A percentile compares a stretch with the other conserved stretches of the same genome.
Evolutionary conservation across 257 asterid species (phyloP).

Genomic region (Pogostemon cablin): DNA sequence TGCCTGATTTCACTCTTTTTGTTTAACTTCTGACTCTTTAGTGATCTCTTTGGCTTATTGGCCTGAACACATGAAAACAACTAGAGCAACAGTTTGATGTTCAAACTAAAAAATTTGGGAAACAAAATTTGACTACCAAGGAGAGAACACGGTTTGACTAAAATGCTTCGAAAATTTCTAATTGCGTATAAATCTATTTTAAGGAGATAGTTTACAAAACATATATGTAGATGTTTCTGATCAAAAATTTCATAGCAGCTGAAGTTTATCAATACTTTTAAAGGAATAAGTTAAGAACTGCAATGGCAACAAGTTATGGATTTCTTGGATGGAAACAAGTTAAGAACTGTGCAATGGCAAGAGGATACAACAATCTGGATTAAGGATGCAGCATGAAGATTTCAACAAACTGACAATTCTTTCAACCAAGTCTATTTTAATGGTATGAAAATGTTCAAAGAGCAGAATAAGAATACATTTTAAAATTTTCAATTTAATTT

Average conservation of each 20-base stretch:
- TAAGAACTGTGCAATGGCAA: background rate
- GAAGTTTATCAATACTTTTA: background rate
- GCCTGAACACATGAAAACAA: slow-evolving; percentile 58
- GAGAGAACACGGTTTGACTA: background rate
- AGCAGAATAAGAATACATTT: no score
- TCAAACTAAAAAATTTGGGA: slow-evolving; percentile 34
- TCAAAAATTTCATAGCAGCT: background rate
- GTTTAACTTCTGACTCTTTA: slow-evolving; percentile 50
- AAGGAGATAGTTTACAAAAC: background rate
- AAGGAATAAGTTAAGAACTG: no score
- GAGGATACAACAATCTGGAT: background rate
- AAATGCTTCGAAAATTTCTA: slow-evolving; percentile 4
- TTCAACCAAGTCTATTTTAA: background rate
- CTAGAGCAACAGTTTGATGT: slow-evolving; percentile 57
- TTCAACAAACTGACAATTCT: slow-evolving; percentile 8
- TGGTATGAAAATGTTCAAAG: background rate
- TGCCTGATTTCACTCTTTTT: slow-evolving; percentile 46
- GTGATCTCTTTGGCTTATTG: slow-evolving; percentile 46
- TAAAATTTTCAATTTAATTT: no score
- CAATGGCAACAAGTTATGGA: background rate
- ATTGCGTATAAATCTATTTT: slow-evolving; percentile 14
- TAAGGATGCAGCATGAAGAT: background rate
- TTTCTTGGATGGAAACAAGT: background rate
- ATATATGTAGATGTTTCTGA: slow-evolving; percentile 7
- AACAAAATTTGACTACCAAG: background rate